Evolutionary conservation across 129 eudicot species (phyloP).

Genomic region (Helianthus annuus): DNA sequence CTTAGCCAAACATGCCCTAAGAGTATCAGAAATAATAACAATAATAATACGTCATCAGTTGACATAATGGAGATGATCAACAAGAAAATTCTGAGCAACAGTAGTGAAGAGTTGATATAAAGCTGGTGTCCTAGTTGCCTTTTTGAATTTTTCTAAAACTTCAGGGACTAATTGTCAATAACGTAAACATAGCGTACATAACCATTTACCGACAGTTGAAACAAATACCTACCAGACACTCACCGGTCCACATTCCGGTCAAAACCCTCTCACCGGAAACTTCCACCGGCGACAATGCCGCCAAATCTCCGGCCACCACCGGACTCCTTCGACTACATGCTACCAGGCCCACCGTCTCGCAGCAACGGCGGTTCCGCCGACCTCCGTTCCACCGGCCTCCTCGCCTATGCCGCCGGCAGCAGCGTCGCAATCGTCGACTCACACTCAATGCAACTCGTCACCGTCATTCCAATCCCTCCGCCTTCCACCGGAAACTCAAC

Average conservation of each 20-base stretch:
- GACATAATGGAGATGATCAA: too few relatives aligned
- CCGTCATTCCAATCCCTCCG: constrained; percentile 41
- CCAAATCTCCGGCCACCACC: neutral
- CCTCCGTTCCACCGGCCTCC: constrained; percentile 43
- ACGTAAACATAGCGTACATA: neutral
- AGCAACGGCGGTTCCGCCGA: constrained; percentile 39
- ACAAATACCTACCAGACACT: constrained; percentile 6
- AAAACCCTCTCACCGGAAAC: constrained; percentile 24
- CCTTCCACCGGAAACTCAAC: constrained; percentile 16
- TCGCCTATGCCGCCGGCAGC: constrained; percentile 47
- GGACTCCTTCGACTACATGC: constrained; percentile 62
- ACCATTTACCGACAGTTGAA: constrained; percentile 23
- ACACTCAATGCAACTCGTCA: constrained; percentile 42
- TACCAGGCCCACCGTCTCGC: constrained; percentile 79
- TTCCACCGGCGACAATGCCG: constrained; percentile 35
- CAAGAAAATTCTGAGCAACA: too few relatives aligned
- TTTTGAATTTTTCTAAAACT: too few relatives aligned
- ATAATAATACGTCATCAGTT: too few relatives aligned
- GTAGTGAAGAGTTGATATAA: too few relatives aligned
- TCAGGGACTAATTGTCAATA: too few relatives aligned
- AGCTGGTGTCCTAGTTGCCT: too few relatives aligned
- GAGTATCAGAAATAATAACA: too few relatives aligned
- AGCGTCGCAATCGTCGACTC: constrained; percentile 33
- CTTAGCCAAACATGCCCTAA: too few relatives aligned
- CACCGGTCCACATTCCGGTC: constrained; percentile 7